Evolutionary conservation across 2,329 filamentous ascomycete species (phyloP).

Genomic region (Calonectria multiphialidica): DNA sequence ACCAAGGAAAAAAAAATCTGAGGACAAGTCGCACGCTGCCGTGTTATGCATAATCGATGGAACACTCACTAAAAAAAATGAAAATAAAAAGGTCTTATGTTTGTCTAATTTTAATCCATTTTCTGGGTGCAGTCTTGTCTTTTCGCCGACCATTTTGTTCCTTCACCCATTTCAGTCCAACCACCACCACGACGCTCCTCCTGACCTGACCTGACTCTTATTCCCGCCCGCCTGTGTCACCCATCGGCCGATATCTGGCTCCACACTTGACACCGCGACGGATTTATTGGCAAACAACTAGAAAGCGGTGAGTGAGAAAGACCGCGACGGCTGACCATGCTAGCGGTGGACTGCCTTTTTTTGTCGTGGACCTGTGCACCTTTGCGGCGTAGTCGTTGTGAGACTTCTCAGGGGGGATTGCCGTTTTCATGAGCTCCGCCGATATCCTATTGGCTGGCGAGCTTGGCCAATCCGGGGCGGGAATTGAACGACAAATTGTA

Average conservation of each 20-base stretch:
- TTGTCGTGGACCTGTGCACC: not conserved
- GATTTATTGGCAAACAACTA: not conserved
- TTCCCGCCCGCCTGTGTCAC: not conserved
- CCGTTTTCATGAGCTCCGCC: slow-evolving; percentile 36
- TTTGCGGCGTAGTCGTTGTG: slow-evolving; percentile 15
- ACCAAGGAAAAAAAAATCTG: not conserved
- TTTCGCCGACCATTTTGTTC: no score
- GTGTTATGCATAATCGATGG: not conserved
- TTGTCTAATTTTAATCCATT: no score
- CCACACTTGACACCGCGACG: slow-evolving; percentile 4
- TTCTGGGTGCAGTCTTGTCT: no score
- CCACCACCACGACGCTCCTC: no score
- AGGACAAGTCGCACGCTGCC: not conserved
- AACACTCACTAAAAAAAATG: not conserved
- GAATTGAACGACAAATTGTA: slow-evolving; percentile 19
- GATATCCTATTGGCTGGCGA: slow-evolving; percentile 32
- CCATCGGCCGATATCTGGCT: slow-evolving; percentile 15
- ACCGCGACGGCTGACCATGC: not conserved
- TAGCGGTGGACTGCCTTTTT: not conserved
- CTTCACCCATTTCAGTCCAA: not conserved
- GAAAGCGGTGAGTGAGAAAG: slow-evolving; percentile 17
- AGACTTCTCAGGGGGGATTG: slow-evolving; percentile 25
- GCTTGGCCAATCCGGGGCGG: slow-evolving; percentile 19
- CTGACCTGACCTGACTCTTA: not conserved
- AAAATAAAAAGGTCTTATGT: no score